Evolutionary conservation across 1,139 yeast species (phyloP), one percentile per base, ranked within the genome.

Genomic region (Debaryomyces subglobosus): DNA sequence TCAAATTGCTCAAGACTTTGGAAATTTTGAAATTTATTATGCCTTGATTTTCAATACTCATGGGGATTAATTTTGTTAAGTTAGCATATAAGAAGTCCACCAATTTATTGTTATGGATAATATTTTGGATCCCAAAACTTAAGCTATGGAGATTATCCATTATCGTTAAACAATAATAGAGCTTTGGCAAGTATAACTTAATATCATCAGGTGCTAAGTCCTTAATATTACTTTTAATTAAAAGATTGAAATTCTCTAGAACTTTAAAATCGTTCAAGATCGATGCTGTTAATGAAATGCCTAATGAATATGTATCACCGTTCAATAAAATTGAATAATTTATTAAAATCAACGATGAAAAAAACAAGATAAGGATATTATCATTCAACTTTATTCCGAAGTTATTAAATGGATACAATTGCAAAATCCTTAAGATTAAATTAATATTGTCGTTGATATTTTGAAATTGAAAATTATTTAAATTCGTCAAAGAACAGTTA

Each of bases 181-280:
- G 65, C 53, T 82, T 75, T 10, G 83, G 79, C 48, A 80, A 68
- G 42, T 75, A 68, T 10, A 78, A 53, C 43, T 71, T 67, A 47
- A 72, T 67, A 48, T 71, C 69, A 53, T 77, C 81, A 46, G 57
- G 60, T 48, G 67, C 65, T 20, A 55, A 57, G 25, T 51, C 25
- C 36, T 49, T 47, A 21, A 51, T 46, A 5, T 34, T 45, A 24
- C 47, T 42, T 16, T 48, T 50, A 47, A 61, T 57, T 20, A 60
- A 54, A 5, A 56, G 57, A 24, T 60, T 47, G 56, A 71, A 72
- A 51, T 61, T 68, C 54, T 77, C 80, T 59, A 73, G 67, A 3
- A 85, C 68, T 52, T 77, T 77, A 62, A 81, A 78, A 56, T 84
- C 90, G 61, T 82, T 81, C 59, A 85, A 80, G 9, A 84, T 72